A percentile compares a stretch with the other conserved stretches of the same genome.
Conservation (phyloP, 2,329 filamentous ascomycete species). For the Epicoccum nigrum region DNA sequence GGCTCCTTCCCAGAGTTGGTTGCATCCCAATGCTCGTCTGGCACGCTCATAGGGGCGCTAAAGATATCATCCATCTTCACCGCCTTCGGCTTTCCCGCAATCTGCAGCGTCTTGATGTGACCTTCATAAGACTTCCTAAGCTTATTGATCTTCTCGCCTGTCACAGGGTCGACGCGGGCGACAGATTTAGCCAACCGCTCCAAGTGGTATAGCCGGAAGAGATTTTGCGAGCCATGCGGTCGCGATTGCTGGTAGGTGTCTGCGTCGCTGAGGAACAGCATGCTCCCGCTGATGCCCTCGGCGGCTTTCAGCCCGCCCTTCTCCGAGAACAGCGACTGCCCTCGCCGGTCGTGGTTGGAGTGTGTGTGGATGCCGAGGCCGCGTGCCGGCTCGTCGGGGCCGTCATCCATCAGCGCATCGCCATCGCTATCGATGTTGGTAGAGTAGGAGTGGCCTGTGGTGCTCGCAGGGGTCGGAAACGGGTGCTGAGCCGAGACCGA, state of each 20-base stretch:
- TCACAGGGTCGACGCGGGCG: slow-evolving; percentile 63
- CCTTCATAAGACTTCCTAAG: slow-evolving; percentile 63
- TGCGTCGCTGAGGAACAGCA: slow-evolving; percentile 46
- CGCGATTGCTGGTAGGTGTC: slow-evolving; percentile 52
- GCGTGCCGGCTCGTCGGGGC: slow-evolving; percentile 34
- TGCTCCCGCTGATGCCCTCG: slow-evolving; percentile 37
- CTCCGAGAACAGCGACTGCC: slow-evolving; percentile 30
- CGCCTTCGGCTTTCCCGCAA: slow-evolving; percentile 58
- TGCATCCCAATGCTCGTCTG: slow-evolving; percentile 51
- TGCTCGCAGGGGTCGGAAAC: slow-evolving; percentile 49
- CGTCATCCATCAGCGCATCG: slow-evolving; percentile 52
- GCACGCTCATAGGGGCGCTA: slow-evolving; percentile 44
- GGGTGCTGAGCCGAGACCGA: slow-evolving; percentile 40
- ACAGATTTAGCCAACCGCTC: slow-evolving; percentile 63
- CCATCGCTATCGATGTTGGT: slow-evolving; percentile 49
- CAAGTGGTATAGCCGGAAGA: slow-evolving; percentile 65
- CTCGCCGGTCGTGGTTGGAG: slow-evolving; percentile 56
- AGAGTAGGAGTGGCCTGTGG: slow-evolving; percentile 39
- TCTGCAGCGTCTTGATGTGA: slow-evolving; percentile 57
- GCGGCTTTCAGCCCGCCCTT: slow-evolving; percentile 37
- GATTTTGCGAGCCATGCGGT: slow-evolving; percentile 64
- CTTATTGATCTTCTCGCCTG: slow-evolving; percentile 70
- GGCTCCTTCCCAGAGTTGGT: slow-evolving; percentile 50
- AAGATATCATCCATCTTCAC: slow-evolving; percentile 48
- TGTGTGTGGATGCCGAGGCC: slow-evolving; percentile 47